Conservation (phyloP, 179 eudicot species). For the Beta macrorhiza region DNA sequence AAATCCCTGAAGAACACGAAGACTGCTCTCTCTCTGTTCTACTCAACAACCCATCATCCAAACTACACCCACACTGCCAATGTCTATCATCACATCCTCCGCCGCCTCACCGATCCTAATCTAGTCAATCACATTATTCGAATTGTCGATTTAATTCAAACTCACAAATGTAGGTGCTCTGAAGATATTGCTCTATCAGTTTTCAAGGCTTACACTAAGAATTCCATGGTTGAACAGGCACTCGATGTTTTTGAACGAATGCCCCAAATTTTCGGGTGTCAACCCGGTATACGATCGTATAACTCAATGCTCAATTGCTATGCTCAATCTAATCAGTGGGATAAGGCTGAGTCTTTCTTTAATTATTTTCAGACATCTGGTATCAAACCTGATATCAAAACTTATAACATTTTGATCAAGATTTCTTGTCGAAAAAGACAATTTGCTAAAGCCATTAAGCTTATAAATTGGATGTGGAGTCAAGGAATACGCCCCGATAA, state of each 20-base stretch:
- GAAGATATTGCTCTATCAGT: constrained; percentile 67
- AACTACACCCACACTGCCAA: constrained; percentile 39
- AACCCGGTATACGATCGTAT: constrained; percentile 64
- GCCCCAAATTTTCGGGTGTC: constrained; percentile 65
- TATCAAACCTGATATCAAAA: constrained; percentile 54
- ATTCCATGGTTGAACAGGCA: constrained; percentile 55
- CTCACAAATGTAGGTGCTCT: constrained; percentile 48
- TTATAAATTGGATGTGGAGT: constrained; percentile 55
- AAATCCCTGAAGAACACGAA: constrained; percentile 52
- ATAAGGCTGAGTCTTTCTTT: constrained; percentile 58
- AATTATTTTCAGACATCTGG: constrained; percentile 44
- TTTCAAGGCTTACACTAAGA: constrained; percentile 57
- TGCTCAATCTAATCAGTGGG: constrained; percentile 44
- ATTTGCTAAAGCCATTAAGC: constrained; percentile 45
- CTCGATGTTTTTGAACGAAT: constrained; percentile 52
- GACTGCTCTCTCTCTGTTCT: constrained; percentile 62
- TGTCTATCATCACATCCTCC: constrained; percentile 72
- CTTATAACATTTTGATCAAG: constrained; percentile 66
- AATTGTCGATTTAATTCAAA: constrained; percentile 47
- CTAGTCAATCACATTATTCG: constrained; percentile 44
- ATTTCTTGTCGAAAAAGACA: constrained; percentile 54
- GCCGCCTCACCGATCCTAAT: constrained; percentile 42
- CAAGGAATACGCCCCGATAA: constrained; percentile 51
- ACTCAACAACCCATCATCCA: constrained; percentile 45
- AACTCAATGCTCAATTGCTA: constrained; percentile 69